Conservation (phyloP, 2,329 filamentous ascomycete species). For the Botryotinia narcissicola region DNA sequence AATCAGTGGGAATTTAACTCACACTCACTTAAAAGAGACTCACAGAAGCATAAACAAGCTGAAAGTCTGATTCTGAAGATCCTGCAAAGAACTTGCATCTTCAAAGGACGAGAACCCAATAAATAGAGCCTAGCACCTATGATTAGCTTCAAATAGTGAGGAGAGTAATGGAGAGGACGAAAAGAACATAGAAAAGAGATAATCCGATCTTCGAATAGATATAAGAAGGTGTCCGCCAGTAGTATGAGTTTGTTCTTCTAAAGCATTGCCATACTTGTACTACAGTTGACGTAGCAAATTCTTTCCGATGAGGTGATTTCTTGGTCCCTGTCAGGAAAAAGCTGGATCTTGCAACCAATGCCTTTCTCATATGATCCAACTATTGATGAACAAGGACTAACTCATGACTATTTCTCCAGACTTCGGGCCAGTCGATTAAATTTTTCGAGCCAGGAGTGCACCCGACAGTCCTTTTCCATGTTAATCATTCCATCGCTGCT, state of each 20-base stretch:
- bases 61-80: conserved; percentile 71
- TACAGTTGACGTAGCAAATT: conserved; percentile 60
- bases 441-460: conserved; percentile 56
- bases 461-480: conserved; percentile 46
- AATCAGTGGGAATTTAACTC: not conserved
- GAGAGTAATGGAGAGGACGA: not conserved
- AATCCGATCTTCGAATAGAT: conserved; percentile 34
- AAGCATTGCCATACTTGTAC: conserved; percentile 55
- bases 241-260: conserved; percentile 57
- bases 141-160: not conserved
- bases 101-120: conserved; percentile 71
- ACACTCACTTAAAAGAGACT: not conserved
- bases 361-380: conserved; percentile 50
- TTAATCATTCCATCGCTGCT: not conserved
- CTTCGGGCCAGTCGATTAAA: conserved; percentile 60
- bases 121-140: conserved; percentile 47
- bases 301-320: conserved; percentile 49
- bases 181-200: conserved; percentile 44
- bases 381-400: conserved; percentile 43
- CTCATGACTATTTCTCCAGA: conserved; percentile 56
- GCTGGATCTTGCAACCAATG: conserved; percentile 32
- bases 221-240: conserved; percentile 66
- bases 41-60: conserved; percentile 70
- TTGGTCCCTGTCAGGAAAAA: conserved; percentile 35
- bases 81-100: conserved; percentile 54